These are phyloP conservation scores for Aschersonia sp. DNA, from an alignment of 2,329 filamentous ascomycete genomes.

Conservation along the genomic window DNA sequence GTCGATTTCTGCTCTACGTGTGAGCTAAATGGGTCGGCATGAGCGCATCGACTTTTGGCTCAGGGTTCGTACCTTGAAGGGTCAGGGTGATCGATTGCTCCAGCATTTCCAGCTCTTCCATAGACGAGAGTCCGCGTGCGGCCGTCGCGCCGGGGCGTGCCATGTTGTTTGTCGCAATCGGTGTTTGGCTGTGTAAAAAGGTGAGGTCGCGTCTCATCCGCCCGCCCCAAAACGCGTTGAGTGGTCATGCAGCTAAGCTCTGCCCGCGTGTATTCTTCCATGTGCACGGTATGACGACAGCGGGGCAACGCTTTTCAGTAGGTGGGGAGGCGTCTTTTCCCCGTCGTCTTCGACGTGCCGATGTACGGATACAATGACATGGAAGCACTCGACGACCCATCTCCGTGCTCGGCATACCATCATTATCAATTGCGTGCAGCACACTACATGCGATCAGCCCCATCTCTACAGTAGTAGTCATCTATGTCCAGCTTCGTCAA, in stretches of 20 bases:
- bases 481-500: constrained; percentile 58
- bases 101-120: constrained; percentile 87
- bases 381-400: too few relatives aligned
- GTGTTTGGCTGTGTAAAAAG: neutral
- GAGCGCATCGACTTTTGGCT: neutral
- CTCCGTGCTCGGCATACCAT: too few relatives aligned
- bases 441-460: neutral
- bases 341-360: neutral
- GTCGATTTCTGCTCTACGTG: constrained; percentile 62
- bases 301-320: neutral
- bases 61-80: constrained; percentile 52
- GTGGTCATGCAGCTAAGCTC: too few relatives aligned
- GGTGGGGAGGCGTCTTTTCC: too few relatives aligned
- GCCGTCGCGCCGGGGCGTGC: constrained; percentile 29
- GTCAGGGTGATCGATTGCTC: constrained; percentile 96
- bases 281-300: neutral
- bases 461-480: constrained; percentile 39
- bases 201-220: neutral
- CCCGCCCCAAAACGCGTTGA: too few relatives aligned
- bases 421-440: too few relatives aligned
- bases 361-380: too few relatives aligned
- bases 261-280: too few relatives aligned
- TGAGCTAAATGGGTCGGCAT: neutral
- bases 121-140: constrained; percentile 55
- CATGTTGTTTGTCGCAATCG: constrained; percentile 19